Conservation (phyloP, 129 eudicot genomes). For the Deinandra increscens region DNA sequence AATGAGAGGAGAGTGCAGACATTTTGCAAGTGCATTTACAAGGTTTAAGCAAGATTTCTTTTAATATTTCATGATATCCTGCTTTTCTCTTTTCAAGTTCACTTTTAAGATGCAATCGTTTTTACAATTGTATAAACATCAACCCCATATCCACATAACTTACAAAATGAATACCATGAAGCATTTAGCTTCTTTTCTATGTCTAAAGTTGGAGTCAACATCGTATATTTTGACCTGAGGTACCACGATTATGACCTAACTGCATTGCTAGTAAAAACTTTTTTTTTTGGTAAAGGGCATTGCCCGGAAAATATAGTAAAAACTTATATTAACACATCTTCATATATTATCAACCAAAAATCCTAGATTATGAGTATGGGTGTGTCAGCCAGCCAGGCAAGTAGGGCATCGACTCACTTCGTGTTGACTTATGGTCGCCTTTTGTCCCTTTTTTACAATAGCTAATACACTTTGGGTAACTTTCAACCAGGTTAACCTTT, state of each 20-base stretch:
- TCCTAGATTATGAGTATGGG: not conserved
- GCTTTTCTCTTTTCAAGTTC: conserved; percentile 6
- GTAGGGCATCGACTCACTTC: not conserved
- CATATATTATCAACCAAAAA: not conserved
- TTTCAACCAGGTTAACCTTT: not conserved
- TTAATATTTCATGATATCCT: not conserved
- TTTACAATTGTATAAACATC: not conserved
- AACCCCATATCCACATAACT: conserved; percentile 7
- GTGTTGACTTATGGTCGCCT: not conserved
- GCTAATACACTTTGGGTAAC: not conserved
- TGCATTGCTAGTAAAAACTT: not conserved
- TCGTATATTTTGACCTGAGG: not conserved
- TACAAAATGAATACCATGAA: not conserved
- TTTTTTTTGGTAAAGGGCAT: too few species aligned
- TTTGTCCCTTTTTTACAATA: not conserved
- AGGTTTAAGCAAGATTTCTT: conserved; percentile 43
- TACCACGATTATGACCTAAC: not conserved
- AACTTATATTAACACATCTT: not conserved
- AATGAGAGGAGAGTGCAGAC: conserved; percentile 90
- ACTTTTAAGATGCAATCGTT: not conserved
- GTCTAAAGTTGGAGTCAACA: not conserved
- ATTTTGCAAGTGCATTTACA: conserved; percentile 86
- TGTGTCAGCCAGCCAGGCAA: not conserved
- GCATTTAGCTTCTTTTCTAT: not conserved
- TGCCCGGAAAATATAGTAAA: too few species aligned